These are phyloP conservation scores for Samsoniella hepiali DNA, from an alignment of 2,329 filamentous ascomycete genomes.

Conservation along the genomic window DNA sequence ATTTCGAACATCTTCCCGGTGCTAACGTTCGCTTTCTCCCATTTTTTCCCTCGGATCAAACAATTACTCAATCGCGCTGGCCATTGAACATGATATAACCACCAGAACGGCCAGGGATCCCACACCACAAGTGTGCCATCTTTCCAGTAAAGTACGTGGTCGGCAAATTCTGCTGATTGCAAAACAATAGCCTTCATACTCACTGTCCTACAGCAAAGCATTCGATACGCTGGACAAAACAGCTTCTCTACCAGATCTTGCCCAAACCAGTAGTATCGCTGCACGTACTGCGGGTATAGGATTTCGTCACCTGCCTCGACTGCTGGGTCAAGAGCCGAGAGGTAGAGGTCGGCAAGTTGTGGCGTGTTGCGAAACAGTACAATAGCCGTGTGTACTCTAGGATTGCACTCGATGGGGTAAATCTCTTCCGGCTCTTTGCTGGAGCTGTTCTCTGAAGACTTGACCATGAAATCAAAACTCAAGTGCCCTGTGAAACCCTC, in stretches of 20 bases:
- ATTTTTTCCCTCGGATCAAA: constrained; percentile 44
- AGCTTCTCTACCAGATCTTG: constrained; percentile 59
- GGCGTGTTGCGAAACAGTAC: constrained; percentile 53
- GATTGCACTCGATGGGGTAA: constrained; percentile 70
- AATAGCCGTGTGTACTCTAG: constrained; percentile 65
- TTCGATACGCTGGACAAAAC: constrained; percentile 42
- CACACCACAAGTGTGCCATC: constrained; percentile 51
- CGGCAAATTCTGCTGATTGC: constrained; percentile 28
- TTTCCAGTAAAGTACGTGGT: constrained; percentile 48
- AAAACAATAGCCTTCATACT: constrained; percentile 23
- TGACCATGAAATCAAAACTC: constrained; percentile 25
- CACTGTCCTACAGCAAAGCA: constrained; percentile 19
- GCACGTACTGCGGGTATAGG: constrained; percentile 17
- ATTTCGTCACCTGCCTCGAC: constrained; percentile 25
- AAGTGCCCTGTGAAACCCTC: constrained; percentile 63
- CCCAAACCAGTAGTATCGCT: constrained; percentile 59
- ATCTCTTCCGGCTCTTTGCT: constrained; percentile 30
- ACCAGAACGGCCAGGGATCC: constrained; percentile 57
- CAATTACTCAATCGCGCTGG: constrained; percentile 47
- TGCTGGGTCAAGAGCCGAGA: constrained; percentile 41
- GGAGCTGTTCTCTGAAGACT: neutral
- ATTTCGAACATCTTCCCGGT: constrained; percentile 43
- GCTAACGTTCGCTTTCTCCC: constrained; percentile 66
- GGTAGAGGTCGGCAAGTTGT: constrained; percentile 50
- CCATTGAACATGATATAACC: constrained; percentile 56